These are phyloP conservation scores for Candida namnaoensis DNA, from an alignment of 805 yeast species.

Conservation along the genomic window DNA sequence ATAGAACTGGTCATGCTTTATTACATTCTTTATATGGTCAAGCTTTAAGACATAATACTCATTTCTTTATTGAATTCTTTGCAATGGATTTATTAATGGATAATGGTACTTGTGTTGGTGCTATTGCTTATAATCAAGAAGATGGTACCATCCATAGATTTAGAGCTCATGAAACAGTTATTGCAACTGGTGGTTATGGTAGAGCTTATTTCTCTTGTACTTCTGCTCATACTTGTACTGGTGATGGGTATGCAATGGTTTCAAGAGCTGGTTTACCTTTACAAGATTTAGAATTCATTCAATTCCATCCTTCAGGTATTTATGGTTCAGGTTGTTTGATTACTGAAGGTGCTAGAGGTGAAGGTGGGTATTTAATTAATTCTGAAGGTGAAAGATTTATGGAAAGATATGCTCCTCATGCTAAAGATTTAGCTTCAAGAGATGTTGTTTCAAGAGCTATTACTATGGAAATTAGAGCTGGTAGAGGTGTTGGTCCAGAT, in stretches of 20 bases:
- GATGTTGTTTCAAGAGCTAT: slow-evolving; percentile 98
- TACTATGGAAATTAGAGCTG: slow-evolving; percentile 97
- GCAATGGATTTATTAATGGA: slow-evolving; percentile 93
- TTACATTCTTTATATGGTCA: slow-evolving; percentile 95
- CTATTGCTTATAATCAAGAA: slow-evolving; percentile 95
- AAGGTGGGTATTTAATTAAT: slow-evolving; percentile 96
- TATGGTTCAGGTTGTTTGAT: slow-evolving; percentile 98
- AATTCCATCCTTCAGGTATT: slow-evolving; percentile 99
- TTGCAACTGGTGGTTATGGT: slow-evolving; percentile 99
- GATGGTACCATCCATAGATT: slow-evolving; percentile 98
- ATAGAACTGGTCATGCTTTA: slow-evolving; percentile 97
- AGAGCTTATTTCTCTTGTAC: slow-evolving; percentile 98
- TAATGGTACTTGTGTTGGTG: slow-evolving; percentile 94
- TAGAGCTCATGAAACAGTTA: slow-evolving; percentile 91
- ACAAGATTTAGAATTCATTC: slow-evolving; percentile 95
- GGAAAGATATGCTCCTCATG: slow-evolving; percentile 99
- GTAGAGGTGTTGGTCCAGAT: slow-evolving; percentile 97
- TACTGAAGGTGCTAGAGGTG: slow-evolving; percentile 99
- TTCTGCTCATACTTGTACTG: slow-evolving; percentile 99
- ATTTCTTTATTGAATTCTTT: slow-evolving; percentile 94
- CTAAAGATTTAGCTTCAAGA: slow-evolving; percentile 96
- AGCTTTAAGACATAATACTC: slow-evolving; percentile 93
- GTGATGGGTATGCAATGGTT: slow-evolving; percentile 98
- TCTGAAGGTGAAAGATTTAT: slow-evolving; percentile 98
- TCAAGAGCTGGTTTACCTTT: slow-evolving; percentile 96